Conservation (phyloP, 2,329 filamentous ascomycete species). For the Aquanectria penicillioides region DNA sequence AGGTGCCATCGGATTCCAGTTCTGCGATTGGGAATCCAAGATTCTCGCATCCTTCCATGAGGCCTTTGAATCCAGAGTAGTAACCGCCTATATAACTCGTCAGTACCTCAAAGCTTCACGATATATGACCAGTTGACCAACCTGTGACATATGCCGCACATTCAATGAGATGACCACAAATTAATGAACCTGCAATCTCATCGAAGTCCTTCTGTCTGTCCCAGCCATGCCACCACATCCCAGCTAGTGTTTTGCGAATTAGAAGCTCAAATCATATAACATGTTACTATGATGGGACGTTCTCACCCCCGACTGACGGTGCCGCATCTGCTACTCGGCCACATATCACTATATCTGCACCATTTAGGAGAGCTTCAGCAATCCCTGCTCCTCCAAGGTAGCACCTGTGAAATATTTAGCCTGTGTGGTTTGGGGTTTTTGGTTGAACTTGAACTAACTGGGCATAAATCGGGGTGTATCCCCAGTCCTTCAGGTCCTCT, state of each 20-base stretch:
- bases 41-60: constrained; percentile 33
- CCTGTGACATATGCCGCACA: constrained; percentile 62
- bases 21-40: constrained; percentile 47
- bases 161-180: constrained; percentile 63
- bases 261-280: too few relatives aligned
- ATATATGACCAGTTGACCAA: too few relatives aligned
- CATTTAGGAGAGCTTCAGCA: constrained; percentile 48
- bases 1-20: constrained; percentile 42
- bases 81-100: too few relatives aligned
- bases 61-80: constrained; percentile 55
- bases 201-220: constrained; percentile 53
- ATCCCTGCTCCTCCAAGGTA: constrained; percentile 53
- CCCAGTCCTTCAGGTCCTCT: constrained; percentile 36
- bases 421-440: too few relatives aligned
- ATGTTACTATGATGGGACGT: too few relatives aligned
- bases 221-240: constrained; percentile 65
- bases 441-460: constrained; percentile 17
- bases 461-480: constrained; percentile 29
- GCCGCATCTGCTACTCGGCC: constrained; percentile 58
- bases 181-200: constrained; percentile 56
- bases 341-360: constrained; percentile 58
- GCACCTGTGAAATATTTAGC: constrained; percentile 41
- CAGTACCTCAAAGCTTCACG: too few relatives aligned
- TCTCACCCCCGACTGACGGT: constrained; percentile 62
- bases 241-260: too few relatives aligned